Base-by-base conservation (phyloP, 1,284 basidiomycete species). In the Cutaneotrichosporon arboriforme region DNA sequence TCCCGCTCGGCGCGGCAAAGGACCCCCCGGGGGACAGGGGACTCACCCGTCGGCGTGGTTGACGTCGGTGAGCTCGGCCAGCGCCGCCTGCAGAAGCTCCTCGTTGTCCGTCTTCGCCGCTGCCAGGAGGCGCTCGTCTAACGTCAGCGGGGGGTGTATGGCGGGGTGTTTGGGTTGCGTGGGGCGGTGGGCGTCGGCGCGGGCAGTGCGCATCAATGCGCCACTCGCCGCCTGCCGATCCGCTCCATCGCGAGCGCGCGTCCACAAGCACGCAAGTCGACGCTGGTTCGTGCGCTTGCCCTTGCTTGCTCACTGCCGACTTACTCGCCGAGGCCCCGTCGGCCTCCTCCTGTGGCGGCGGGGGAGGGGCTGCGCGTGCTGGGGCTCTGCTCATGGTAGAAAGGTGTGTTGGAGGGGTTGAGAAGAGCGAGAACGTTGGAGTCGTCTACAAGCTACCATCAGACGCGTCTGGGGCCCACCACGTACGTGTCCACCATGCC, bases 11-110 rank as follows among this genome's bases (percentile, higher is more conserved):
- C 23, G n/a, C n/a, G n/a, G n/a, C 15, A 15, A 39, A 20, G n/a
- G 20, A 14, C 22, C 15, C 9, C n/a, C n/a, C n/a, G n/a, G n/a
- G n/a, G n/a, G n/a, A n/a, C n/a, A n/a, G n/a, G 21, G 36, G 22
- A n/a, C 83, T 58, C 60, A 87, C 86, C 87, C 86, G 68, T 90
- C 87, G 63, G 79, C 78, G 61, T 78, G 83, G 70, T 91, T 91
- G 58, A 90, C 84, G 67, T 90, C 82, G 59, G 78, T 79, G 43
- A 81, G 63, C 33, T 82, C 76, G 42, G 64, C 59, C 52, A 89
- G 81, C 5, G 86, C 77, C 50, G 84, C 81, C 4, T 80, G 64
- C 18, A 89, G 68, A 58, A 87, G 68, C 8, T 86, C 85, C 63
- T 84, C 83, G 71, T 87, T 84, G 75, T 90, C 88, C 31, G 74